Evolutionary conservation across 1,284 basidiomycete genomes (phyloP).

Genomic region (Microbotryum silenes-acaulis): DNA sequence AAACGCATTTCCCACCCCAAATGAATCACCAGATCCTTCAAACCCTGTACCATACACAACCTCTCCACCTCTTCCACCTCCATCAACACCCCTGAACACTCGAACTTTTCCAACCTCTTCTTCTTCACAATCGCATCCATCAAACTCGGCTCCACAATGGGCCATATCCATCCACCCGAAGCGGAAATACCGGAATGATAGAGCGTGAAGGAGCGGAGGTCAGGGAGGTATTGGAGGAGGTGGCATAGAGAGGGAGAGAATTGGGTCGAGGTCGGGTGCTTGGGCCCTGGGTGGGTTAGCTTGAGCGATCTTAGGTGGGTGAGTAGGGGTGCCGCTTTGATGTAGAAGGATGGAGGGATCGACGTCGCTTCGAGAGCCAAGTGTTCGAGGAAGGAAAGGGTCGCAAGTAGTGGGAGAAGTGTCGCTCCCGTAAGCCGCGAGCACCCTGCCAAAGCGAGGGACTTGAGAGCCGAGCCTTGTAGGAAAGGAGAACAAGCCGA

Average conservation of each 20-base stretch:
- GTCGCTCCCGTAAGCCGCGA: slow-evolving; percentile 14
- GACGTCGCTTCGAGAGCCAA: slow-evolving; percentile 29
- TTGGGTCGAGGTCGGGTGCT: slow-evolving; percentile 1
- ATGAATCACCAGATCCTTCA: slow-evolving; percentile 28
- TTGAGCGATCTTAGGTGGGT: slow-evolving; percentile 15
- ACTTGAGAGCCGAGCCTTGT: background rate
- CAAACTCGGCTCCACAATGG: slow-evolving; percentile 1
- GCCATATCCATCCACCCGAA: slow-evolving; percentile 18
- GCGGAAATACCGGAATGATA: slow-evolving; percentile 21
- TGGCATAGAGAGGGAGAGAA: slow-evolving; percentile 25
- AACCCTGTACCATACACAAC: background rate
- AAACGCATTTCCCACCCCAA: slow-evolving; percentile 10
- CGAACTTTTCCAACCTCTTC: slow-evolving; percentile 15
- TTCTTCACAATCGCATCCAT: background rate
- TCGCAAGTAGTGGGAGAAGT: slow-evolving; percentile 16
- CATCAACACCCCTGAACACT: slow-evolving; percentile 20
- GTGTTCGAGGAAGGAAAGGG: slow-evolving; percentile 14
- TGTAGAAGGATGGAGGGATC: slow-evolving; percentile 17
- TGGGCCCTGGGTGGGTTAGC: slow-evolving; percentile 28
- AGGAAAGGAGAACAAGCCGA: background rate
- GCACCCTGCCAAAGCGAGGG: slow-evolving; percentile 27
- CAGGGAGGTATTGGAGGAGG: slow-evolving; percentile 1
- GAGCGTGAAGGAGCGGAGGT: slow-evolving; percentile 21
- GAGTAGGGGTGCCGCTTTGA: slow-evolving; percentile 8
- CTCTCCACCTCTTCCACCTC: slow-evolving; percentile 9